These are phyloP conservation scores for Phytophthora hibernalis DNA, from an alignment of 352 stramenopile species.

Conservation along the genomic window DNA sequence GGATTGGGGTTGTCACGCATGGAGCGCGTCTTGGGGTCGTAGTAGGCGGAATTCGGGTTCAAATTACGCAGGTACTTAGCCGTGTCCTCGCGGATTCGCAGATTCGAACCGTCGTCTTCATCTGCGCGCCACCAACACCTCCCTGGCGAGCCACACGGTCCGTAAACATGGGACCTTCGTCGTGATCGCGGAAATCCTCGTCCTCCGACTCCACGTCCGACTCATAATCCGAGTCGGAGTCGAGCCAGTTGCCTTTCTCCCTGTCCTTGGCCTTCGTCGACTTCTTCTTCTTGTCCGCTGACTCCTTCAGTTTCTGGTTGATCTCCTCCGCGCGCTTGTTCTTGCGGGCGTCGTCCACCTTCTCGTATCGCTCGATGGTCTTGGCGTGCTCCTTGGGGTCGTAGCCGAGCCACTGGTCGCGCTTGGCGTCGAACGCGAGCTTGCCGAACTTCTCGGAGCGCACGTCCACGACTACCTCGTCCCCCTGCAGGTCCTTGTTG, in stretches of 20 bases:
- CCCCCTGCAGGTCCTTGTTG: slow-evolving; percentile 86
- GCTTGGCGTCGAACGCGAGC: slow-evolving; percentile 97
- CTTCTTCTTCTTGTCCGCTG: slow-evolving; percentile 47
- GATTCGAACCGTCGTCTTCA: slow-evolving; percentile 98
- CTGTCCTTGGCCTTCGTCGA: slow-evolving; percentile 36
- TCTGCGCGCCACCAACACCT: slow-evolving; percentile 97
- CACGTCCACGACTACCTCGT: slow-evolving; percentile 89
- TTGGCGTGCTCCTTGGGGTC: slow-evolving; percentile 81
- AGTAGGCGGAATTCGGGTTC: slow-evolving; percentile 98
- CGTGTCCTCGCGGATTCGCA: slow-evolving; percentile 99
- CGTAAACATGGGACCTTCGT: slow-evolving; percentile 94
- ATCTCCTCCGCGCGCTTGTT: slow-evolving; percentile 82
- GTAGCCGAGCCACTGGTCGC: slow-evolving; percentile 97
- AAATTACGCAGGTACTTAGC: slow-evolving; percentile 99
- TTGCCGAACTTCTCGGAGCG: slow-evolving; percentile 92
- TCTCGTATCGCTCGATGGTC: slow-evolving; percentile 83
- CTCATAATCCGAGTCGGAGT: slow-evolving; percentile 93
- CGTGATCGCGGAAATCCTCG: slow-evolving; percentile 93
- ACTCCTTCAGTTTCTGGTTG: slow-evolving; percentile 76
- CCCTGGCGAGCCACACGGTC: slow-evolving; percentile 95
- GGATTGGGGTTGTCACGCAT: slow-evolving; percentile 99
- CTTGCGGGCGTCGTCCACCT: slow-evolving; percentile 82
- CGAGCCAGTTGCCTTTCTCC: slow-evolving; percentile 55
- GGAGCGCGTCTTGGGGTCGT: slow-evolving; percentile 98
- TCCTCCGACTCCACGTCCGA: slow-evolving; percentile 90